Evolutionary conservation across 164 flowering plant genomes (phyloP).

Genomic region (Nymphaea colorata): DNA sequence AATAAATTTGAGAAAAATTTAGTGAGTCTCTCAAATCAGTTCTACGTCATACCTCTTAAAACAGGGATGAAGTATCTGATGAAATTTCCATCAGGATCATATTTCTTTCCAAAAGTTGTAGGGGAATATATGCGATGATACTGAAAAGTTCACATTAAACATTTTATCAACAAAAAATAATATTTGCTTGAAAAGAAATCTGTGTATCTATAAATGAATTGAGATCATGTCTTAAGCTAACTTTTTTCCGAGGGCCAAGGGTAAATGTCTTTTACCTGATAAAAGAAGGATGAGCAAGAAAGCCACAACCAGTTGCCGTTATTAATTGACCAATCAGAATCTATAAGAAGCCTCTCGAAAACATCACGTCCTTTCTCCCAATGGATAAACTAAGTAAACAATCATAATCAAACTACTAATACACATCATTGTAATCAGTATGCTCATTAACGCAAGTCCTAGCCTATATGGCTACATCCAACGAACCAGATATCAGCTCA

Average conservation of each 20-base stretch:
- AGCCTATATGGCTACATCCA: too few species aligned
- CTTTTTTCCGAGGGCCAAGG: too few species aligned
- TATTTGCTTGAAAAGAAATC: neutral
- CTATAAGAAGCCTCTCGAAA: conserved; percentile 84
- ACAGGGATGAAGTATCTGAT: conserved; percentile 79
- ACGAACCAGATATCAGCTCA: too few species aligned
- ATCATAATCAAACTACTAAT: neutral
- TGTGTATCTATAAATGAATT: too few species aligned
- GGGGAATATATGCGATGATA: conserved; percentile 90
- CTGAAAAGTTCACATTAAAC: conserved; percentile 23
- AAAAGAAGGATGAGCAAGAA: conserved; percentile 93
- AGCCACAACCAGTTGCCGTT: conserved; percentile 97
- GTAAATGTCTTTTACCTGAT: conserved; percentile 42
- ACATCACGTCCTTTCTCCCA: conserved; percentile 98
- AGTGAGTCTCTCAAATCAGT: neutral
- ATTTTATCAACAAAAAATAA: too few species aligned
- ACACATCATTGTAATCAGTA: too few species aligned
- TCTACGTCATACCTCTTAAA: conserved; percentile 42
- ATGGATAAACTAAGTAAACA: conserved; percentile 51
- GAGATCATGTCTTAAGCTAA: too few species aligned
- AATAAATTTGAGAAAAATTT: neutral
- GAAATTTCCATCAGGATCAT: conserved; percentile 71
- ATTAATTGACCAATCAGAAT: conserved; percentile 95
- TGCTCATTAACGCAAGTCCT: too few species aligned
- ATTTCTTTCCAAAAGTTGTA: conserved; percentile 82